phyloP scores from a whole-genome alignment of 106 monocot species.

The Hemerocallis citrina region DNA sequence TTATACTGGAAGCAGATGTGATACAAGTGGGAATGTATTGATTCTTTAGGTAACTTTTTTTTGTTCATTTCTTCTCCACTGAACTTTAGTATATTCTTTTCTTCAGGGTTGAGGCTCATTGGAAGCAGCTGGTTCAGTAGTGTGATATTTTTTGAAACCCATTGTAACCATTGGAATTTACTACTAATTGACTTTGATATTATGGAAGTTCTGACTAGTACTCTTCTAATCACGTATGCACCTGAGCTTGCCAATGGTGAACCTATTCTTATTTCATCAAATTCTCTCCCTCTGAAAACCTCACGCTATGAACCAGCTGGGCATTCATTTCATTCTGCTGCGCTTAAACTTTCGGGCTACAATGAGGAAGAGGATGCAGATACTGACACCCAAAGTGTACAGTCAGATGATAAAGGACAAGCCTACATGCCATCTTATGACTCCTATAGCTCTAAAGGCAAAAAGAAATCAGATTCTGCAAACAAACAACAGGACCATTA shows the following conservation, averaged over 20 bases:
- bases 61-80: too few species aligned
- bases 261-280: conserved; percentile 55
- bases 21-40: too few species aligned
- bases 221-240: conserved; percentile 49
- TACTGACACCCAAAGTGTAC: conserved; percentile 55
- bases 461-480: conserved; percentile 56
- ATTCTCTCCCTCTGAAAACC: conserved; percentile 66
- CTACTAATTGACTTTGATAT: too few species aligned
- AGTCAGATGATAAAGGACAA: conserved; percentile 64
- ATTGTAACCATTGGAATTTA: too few species aligned
- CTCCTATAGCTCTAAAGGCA: conserved; percentile 60
- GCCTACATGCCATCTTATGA: conserved; percentile 42
- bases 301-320: conserved; percentile 72
- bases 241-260: conserved; percentile 57
- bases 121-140: too few species aligned
- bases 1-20: too few species aligned
- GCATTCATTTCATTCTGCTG: conserved; percentile 76
- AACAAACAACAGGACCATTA: conserved; percentile 86
- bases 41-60: too few species aligned
- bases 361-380: conserved; percentile 64
- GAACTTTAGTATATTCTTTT: too few species aligned
- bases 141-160: too few species aligned
- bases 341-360: conserved; percentile 57
- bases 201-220: conserved; percentile 22
- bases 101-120: too few species aligned